Evolutionary conservation across 208 protist genomes (phyloP).

Genomic region (Acanthamoeba rhysodes): DNA sequence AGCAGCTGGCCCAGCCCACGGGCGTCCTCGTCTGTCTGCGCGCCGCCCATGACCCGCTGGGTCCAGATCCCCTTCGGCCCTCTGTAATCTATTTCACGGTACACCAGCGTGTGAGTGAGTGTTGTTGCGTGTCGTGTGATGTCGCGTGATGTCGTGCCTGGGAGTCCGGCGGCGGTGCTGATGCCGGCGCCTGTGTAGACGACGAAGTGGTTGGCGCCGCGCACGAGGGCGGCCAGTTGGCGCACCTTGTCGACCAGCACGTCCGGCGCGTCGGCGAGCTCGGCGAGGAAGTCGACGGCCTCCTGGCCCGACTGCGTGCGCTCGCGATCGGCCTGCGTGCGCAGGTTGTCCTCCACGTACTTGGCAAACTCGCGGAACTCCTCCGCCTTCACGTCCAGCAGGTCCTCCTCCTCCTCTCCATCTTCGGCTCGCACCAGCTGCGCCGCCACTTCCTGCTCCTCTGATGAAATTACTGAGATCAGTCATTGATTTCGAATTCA

Average conservation of each 20-base stretch:
- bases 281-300: conserved; percentile 52
- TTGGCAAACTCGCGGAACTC: conserved; percentile 68
- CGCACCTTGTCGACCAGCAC: conserved; percentile 17
- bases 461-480: no score
- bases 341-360: conserved; percentile 60
- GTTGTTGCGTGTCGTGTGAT: neutral
- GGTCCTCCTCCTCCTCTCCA: neutral
- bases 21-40: neutral
- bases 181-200: conserved; percentile 63
- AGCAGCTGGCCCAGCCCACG: conserved; percentile 30
- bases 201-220: conserved; percentile 38
- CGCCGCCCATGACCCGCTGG: neutral
- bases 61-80: conserved; percentile 66
- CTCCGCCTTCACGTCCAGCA: conserved; percentile 21
- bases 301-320: conserved; percentile 1
- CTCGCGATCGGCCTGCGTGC: conserved; percentile 14
- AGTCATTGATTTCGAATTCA: no score
- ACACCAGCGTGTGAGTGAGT: no score
- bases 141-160: neutral
- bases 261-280: conserved; percentile 24
- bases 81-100: conserved; percentile 24
- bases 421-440: neutral
- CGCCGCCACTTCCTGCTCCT: no score
- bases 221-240: conserved; percentile 16
- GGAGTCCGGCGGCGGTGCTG: conserved; percentile 31